Evolutionary conservation across 2,329 filamentous ascomycete genomes (phyloP).

Genomic region (Mycosphaerella sp.): DNA sequence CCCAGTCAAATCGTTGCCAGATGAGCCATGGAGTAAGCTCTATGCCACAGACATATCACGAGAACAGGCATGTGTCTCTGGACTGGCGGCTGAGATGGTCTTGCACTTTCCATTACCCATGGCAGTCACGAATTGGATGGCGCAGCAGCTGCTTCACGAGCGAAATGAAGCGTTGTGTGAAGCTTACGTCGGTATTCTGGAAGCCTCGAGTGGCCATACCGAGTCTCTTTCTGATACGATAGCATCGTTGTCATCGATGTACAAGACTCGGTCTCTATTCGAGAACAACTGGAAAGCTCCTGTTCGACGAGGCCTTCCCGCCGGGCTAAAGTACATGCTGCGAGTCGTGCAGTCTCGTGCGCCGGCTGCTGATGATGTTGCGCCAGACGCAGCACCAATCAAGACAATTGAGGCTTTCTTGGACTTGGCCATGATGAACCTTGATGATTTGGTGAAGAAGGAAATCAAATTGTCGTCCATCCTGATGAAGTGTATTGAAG

Average conservation of each 20-base stretch:
- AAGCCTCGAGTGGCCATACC: conserved; percentile 13
- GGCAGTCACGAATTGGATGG: conserved; percentile 40
- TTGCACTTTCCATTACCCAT: conserved; percentile 34
- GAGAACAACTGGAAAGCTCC: conserved; percentile 13
- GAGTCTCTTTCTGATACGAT: conserved; percentile 16
- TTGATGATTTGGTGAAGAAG: conserved; percentile 24
- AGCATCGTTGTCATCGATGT: conserved; percentile 18
- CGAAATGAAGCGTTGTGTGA: conserved; percentile 34
- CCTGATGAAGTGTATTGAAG: conserved; percentile 20
- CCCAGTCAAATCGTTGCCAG: conserved; percentile 28
- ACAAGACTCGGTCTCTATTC: conserved; percentile 20
- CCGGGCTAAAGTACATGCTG: conserved; percentile 16
- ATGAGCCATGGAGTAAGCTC: conserved; percentile 32
- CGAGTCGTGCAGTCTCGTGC: conserved; percentile 16
- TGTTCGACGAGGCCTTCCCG: conserved; percentile 10
- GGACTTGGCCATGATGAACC: conserved; percentile 27
- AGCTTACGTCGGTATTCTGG: conserved; percentile 32
- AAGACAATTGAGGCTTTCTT: conserved; percentile 20
- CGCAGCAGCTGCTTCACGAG: conserved; percentile 33
- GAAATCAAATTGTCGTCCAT: conserved; percentile 14
- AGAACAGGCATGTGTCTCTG: conserved; percentile 39
- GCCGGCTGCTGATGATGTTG: conserved; percentile 15
- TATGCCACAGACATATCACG: conserved; percentile 33
- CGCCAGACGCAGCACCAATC: conserved; percentile 12
- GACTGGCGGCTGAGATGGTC: conserved; percentile 39